These are phyloP conservation scores for Aaosphaeria arxii DNA, from an alignment of 2,329 filamentous ascomycete species.

Conservation along the genomic window DNA sequence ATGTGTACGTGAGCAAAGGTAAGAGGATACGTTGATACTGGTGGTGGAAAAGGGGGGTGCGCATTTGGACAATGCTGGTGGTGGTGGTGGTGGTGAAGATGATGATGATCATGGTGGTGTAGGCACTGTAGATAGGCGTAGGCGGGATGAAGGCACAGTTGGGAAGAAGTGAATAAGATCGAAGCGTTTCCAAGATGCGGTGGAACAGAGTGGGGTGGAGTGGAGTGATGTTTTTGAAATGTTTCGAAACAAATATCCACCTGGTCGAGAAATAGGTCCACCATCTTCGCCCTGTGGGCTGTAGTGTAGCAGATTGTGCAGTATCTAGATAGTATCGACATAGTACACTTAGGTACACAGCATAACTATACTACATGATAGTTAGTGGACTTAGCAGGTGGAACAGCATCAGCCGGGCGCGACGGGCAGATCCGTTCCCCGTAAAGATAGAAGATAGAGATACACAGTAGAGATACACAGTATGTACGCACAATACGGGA, in stretches of 20 bases:
- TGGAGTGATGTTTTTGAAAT: neutral
- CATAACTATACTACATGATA: too few species aligned
- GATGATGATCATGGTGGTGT: neutral
- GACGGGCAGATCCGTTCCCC: too few species aligned
- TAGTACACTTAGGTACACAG: too few species aligned
- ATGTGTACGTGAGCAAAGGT: neutral
- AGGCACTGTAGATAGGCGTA: neutral
- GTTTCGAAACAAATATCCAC: too few species aligned
- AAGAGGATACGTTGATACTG: neutral
- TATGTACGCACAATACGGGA: too few species aligned
- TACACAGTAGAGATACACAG: too few species aligned
- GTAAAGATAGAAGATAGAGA: too few species aligned
- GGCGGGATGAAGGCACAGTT: neutral
- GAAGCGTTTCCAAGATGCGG: neutral
- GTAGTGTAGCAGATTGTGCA: too few species aligned
- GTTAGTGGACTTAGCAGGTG: too few species aligned
- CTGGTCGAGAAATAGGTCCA: neutral
- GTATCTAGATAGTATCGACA: too few species aligned
- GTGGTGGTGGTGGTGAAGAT: neutral
- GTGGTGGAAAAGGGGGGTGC: slow-evolving; percentile 1
- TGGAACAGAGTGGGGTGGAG: neutral
- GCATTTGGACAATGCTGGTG: neutral
- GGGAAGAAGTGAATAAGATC: neutral
- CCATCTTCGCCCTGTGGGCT: too few species aligned
- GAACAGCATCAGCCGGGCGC: too few species aligned